Evolutionary conservation across 352 stramenopile species (phyloP).

Genomic region (Plasmopara halstedii): DNA sequence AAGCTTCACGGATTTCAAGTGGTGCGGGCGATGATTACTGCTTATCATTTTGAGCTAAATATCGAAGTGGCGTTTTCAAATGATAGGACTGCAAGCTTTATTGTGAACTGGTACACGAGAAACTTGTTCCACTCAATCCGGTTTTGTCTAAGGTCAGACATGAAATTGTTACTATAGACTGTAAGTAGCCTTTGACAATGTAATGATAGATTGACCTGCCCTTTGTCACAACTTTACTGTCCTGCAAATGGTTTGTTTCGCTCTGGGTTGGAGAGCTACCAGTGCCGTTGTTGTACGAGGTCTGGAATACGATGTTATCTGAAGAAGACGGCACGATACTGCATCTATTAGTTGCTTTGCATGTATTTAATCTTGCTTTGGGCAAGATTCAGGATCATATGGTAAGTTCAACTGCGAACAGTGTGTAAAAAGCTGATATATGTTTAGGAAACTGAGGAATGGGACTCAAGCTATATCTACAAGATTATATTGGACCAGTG

Average conservation of each 20-base stretch:
- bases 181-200: too few relatives aligned
- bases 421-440: background rate
- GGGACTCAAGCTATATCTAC: conserved; percentile 67
- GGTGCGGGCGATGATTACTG: conserved; percentile 7
- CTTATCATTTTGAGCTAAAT: background rate
- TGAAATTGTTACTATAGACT: background rate
- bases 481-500: conserved; percentile 50
- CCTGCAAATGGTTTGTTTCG: conserved; percentile 74
- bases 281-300: conserved; percentile 28
- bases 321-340: conserved; percentile 44
- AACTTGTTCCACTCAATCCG: conserved; percentile 42
- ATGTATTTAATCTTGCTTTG: conserved; percentile 43
- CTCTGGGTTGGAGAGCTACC: conserved; percentile 63
- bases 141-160: conserved; percentile 34
- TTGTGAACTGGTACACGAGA: conserved; percentile 38
- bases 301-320: conserved; percentile 60
- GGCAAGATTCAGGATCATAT: conserved; percentile 33
- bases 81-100: conserved; percentile 54
- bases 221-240: conserved; percentile 51
- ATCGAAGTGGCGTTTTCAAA: background rate
- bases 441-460: conserved; percentile 38
- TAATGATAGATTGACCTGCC: conserved; percentile 38
- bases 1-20: conserved; percentile 75
- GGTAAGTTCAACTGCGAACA: conserved; percentile 10
- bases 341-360: conserved; percentile 51